Conservation (phyloP, 2,329 filamentous ascomycete genomes). For the Talaromyces sp. region DNA sequence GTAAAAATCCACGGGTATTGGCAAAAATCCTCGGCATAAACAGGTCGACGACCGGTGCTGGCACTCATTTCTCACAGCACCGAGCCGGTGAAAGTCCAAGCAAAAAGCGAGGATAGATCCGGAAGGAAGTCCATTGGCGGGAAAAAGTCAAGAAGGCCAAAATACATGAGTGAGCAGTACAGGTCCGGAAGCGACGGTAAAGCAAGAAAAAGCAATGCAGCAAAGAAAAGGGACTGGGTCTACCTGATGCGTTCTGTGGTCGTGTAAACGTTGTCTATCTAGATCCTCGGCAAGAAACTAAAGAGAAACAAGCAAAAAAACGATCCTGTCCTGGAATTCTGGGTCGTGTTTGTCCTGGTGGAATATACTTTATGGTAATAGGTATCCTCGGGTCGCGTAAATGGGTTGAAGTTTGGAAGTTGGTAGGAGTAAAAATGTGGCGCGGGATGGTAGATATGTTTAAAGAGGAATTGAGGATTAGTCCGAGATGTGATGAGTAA, state of each 20-base stretch:
- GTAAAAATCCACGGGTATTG: conserved; percentile 20
- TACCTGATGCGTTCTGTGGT: conserved; percentile 36
- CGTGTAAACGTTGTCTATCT: conserved; percentile 20
- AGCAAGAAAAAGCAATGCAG: conserved; percentile 22
- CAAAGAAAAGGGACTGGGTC: conserved; percentile 37
- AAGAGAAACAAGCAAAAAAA: conserved; percentile 27
- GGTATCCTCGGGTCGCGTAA: conserved; percentile 17
- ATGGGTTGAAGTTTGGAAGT: background rate
- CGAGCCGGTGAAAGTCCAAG: conserved; percentile 8
- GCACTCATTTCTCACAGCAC: conserved; percentile 19
- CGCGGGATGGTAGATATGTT: background rate
- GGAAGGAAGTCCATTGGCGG: conserved; percentile 14
- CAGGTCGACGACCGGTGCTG: conserved; percentile 10
- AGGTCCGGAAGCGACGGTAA: conserved; percentile 19
- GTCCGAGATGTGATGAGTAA: background rate
- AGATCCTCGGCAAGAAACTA: conserved; percentile 17
- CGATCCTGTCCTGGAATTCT: conserved; percentile 21
- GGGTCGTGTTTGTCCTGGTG: conserved; percentile 4
- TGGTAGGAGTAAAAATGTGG: background rate
- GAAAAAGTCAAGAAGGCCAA: background rate
- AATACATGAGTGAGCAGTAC: conserved; percentile 18
- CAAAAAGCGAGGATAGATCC: conserved; percentile 18
- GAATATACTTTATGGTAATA: conserved; percentile 1
- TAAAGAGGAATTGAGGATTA: background rate
- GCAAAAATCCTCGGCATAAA: conserved; percentile 25